Conservation (phyloP, 2,329 filamentous ascomycete species). For the Claviceps spartinae region DNA sequence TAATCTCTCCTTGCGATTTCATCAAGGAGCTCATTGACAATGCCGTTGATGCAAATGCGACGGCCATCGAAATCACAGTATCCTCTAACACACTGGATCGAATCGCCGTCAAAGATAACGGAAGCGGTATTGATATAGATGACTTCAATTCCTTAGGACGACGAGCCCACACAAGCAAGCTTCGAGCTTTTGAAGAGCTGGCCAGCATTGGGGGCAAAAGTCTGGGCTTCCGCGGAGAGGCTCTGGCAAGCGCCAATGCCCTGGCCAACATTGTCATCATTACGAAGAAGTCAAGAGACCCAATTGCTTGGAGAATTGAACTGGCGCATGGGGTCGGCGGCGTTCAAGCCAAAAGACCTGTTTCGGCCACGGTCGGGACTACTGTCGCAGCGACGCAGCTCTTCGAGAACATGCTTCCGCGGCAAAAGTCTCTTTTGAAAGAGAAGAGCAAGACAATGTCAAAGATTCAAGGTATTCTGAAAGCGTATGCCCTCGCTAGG, state of each 20-base stretch:
- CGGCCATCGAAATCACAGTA: slow-evolving; percentile 49
- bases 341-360: slow-evolving; percentile 15
- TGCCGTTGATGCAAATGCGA: slow-evolving; percentile 57
- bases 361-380: slow-evolving; percentile 51
- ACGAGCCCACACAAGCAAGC: slow-evolving; percentile 61
- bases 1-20: slow-evolving; percentile 45
- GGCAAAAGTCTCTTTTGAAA: slow-evolving; percentile 44
- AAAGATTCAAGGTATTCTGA: slow-evolving; percentile 46
- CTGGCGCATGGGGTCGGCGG: slow-evolving; percentile 24
- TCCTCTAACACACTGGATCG: slow-evolving; percentile 53
- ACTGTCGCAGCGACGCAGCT: slow-evolving; percentile 48
- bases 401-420: slow-evolving; percentile 48
- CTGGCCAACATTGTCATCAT: slow-evolving; percentile 47
- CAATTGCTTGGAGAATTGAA: slow-evolving; percentile 38
- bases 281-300: slow-evolving; percentile 49
- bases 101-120: slow-evolving; percentile 61
- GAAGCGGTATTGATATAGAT: slow-evolving; percentile 50
- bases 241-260: slow-evolving; percentile 51
- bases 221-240: slow-evolving; percentile 67
- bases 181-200: slow-evolving; percentile 50
- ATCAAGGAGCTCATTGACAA: slow-evolving; percentile 73
- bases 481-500: slow-evolving; percentile 52
- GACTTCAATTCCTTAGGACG: slow-evolving; percentile 51
- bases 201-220: slow-evolving; percentile 38
- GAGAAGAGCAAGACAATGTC: slow-evolving; percentile 41